phyloP scores from a whole-genome alignment of 228 moss, liverwort and hornwort species.

The Sphagnum magellanicum region DNA sequence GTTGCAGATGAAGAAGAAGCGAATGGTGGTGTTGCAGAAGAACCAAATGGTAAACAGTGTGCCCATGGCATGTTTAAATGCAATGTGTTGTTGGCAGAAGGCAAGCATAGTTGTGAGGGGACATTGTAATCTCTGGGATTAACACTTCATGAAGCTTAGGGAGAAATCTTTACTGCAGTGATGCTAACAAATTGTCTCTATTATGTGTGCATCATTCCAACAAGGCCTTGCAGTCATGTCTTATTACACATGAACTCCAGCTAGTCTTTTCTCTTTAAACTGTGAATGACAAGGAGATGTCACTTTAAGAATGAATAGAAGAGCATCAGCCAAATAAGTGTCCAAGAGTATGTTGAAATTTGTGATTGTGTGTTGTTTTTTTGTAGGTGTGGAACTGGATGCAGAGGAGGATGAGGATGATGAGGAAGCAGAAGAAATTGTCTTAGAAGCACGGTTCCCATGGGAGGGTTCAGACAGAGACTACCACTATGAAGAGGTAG shows the following conservation, averaged over 20 bases:
- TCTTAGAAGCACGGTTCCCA: conserved; percentile 51
- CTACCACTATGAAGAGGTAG: conserved; percentile 80
- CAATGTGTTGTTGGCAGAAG: neutral
- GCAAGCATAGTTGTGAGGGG: neutral
- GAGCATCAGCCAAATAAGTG: neutral
- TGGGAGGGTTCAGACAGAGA: conserved; percentile 82
- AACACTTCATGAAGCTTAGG: too few species aligned
- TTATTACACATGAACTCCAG: too few species aligned
- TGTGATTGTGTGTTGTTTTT: neutral
- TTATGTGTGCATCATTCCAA: too few species aligned
- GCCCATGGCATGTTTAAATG: too few species aligned
- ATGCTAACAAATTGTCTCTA: too few species aligned
- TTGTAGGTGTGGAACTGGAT: neutral
- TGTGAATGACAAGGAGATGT: too few species aligned
- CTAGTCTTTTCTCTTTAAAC: too few species aligned
- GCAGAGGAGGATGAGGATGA: conserved; percentile 26
- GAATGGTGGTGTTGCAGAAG: conserved; percentile 21
- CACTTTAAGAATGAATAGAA: neutral
- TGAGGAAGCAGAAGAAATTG: conserved; percentile 57
- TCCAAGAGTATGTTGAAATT: neutral
- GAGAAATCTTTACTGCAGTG: too few species aligned
- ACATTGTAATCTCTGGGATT: too few species aligned
- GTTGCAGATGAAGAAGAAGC: conserved; percentile 42
- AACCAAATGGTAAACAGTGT: conserved; percentile 23
- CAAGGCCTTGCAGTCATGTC: too few species aligned